Evolutionary conservation across 2,329 filamentous ascomycete genomes (phyloP).

Genomic region (Penicillium sp.): DNA sequence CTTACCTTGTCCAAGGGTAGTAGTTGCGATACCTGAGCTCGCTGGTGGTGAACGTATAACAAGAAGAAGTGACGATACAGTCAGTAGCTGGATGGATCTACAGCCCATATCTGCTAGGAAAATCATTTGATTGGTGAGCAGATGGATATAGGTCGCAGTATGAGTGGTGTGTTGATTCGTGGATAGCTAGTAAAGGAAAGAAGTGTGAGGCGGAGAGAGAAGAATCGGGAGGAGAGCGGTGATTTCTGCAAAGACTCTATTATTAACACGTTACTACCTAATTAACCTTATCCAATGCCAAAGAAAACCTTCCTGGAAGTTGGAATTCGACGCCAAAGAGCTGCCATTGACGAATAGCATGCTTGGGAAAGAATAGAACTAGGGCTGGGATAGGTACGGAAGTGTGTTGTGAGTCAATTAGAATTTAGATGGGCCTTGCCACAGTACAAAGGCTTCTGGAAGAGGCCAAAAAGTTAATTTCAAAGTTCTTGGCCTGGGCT

Average conservation of each 20-base stretch:
- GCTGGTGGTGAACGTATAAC: neutral
- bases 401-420: too few species aligned
- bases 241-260: too few species aligned
- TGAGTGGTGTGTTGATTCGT: too few species aligned
- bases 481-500: too few species aligned
- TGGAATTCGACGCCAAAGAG: too few species aligned
- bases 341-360: neutral
- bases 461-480: neutral
- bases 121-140: neutral
- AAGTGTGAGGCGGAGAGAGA: neutral
- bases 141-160: neutral
- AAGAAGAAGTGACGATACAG: neutral
- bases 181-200: neutral
- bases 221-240: too few species aligned
- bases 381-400: neutral
- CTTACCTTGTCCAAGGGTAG: too few species aligned
- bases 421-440: too few species aligned
- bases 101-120: neutral
- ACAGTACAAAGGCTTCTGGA: neutral
- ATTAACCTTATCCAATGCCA: neutral
- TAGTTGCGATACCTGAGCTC: neutral
- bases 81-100: neutral
- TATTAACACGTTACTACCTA: neutral
- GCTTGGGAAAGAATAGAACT: neutral
- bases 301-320: neutral